Conservation (phyloP, 768 basidiomycete genomes). For the Panellus pusillus region DNA sequence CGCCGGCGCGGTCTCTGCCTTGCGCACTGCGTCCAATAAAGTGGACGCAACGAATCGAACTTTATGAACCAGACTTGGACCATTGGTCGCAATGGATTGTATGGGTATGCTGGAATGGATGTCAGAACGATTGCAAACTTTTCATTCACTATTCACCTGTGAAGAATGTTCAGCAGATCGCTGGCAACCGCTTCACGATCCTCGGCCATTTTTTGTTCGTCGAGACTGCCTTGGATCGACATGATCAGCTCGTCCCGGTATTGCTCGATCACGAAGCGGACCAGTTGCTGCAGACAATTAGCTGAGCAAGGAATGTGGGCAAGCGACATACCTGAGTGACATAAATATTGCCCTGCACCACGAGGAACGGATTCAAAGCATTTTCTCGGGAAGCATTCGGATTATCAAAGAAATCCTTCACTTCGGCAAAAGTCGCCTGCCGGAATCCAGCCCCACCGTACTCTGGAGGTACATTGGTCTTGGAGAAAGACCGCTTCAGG, state of each 20-base stretch:
- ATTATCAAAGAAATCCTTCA: conserved; percentile 90
- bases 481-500: conserved; percentile 57
- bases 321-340: conserved; percentile 76
- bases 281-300: conserved; percentile 67
- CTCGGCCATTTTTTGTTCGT: conserved; percentile 66
- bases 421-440: conserved; percentile 82
- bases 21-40: conserved; percentile 78
- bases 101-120: conserved; percentile 71
- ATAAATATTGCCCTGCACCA: conserved; percentile 90
- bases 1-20: conserved; percentile 76
- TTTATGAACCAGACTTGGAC: conserved; percentile 85
- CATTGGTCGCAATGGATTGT: conserved; percentile 88
- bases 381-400: conserved; percentile 84
- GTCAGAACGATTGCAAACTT: conserved; percentile 2
- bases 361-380: conserved; percentile 85
- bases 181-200: conserved; percentile 84
- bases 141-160: conserved; percentile 49
- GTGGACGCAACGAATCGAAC: conserved; percentile 93
- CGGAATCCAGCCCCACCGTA: conserved; percentile 72
- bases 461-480: conserved; percentile 53
- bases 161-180: conserved; percentile 82
- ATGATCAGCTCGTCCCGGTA: conserved; percentile 84
- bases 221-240: conserved; percentile 62
- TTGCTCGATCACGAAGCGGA: conserved; percentile 89
- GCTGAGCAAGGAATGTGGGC: neutral